phyloP scores from a whole-genome alignment of 192 early-diverging fungal genomes.

The Backusella westeae region DNA sequence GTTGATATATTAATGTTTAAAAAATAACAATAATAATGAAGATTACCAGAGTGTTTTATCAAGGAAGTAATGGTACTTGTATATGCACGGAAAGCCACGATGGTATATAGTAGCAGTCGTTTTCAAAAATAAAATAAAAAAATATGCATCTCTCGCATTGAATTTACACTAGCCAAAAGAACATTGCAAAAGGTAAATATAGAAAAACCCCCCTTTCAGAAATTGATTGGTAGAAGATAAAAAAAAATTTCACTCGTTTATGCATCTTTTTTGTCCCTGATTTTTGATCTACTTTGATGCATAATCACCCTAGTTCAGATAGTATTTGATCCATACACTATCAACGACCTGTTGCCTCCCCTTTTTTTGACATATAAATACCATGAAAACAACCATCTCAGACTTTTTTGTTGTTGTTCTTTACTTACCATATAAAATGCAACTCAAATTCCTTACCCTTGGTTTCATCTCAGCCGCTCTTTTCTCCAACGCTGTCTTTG shows the following conservation, averaged over 20 bases:
- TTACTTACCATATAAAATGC: conserved; percentile 3
- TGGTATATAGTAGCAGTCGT: not conserved
- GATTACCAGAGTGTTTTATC: not conserved
- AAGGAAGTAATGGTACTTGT: not conserved
- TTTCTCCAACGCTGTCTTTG: not conserved
- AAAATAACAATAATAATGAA: not conserved
- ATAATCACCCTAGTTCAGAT: not conserved
- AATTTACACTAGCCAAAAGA: not conserved
- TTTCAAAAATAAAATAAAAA: not conserved
- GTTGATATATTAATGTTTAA: not conserved
- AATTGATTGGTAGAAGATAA: not conserved
- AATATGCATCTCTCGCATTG: not conserved
- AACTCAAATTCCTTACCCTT: not conserved
- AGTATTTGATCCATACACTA: not conserved
- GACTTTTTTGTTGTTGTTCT: not conserved
- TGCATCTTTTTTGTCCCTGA: not conserved
- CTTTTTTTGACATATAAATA: not conserved
- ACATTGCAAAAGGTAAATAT: not conserved
- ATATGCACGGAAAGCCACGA: not conserved
- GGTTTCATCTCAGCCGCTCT: not conserved
- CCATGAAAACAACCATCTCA: not conserved
- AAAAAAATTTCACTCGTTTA: too few relatives aligned
- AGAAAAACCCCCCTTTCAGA: not conserved
- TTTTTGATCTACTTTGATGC: not conserved
- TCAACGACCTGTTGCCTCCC: not conserved